These are phyloP conservation scores for Solanum neorickii DNA, from an alignment of 257 asterid species.

Conservation along the genomic window DNA sequence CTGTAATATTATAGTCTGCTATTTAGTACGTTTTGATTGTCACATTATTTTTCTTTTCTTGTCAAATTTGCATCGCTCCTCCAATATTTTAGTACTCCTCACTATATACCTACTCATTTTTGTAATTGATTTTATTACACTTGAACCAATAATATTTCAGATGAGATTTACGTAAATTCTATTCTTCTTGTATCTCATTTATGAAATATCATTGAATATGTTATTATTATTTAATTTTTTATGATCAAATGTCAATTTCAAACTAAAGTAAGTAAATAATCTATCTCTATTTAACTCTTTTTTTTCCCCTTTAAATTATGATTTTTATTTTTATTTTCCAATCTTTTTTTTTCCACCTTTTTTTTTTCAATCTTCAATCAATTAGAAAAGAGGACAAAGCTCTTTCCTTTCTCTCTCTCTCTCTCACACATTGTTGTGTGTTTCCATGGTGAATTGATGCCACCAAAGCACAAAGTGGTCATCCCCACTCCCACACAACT, in stretches of 20 bases:
- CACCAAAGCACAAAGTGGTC: conserved; percentile 25
- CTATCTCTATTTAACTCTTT: not conserved
- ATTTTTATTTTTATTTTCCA: not conserved
- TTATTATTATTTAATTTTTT: too few relatives aligned
- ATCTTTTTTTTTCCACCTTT: not conserved
- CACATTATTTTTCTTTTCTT: not conserved
- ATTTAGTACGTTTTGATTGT: too few relatives aligned
- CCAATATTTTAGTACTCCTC: not conserved
- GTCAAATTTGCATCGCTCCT: not conserved
- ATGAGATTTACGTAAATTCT: not conserved
- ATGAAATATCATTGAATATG: too few relatives aligned
- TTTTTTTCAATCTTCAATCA: not conserved
- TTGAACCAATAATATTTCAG: too few relatives aligned
- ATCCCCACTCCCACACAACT: conserved; percentile 14
- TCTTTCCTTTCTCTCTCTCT: not conserved
- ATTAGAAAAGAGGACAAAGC: not conserved
- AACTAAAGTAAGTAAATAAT: not conserved
- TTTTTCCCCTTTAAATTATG: not conserved
- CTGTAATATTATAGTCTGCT: too few relatives aligned
- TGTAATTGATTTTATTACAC: too few relatives aligned
- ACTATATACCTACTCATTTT: too few relatives aligned
- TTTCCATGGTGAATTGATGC: conserved; percentile 18
- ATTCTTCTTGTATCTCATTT: rapidly evolving
- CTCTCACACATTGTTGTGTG: conserved; percentile 14
- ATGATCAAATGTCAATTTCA: too few relatives aligned